Evolutionary conservation across 2,329 filamentous ascomycete species (phyloP), one percentile per base, ranked within the genome.

Genomic region (Arthrobotrys musiformis): DNA sequence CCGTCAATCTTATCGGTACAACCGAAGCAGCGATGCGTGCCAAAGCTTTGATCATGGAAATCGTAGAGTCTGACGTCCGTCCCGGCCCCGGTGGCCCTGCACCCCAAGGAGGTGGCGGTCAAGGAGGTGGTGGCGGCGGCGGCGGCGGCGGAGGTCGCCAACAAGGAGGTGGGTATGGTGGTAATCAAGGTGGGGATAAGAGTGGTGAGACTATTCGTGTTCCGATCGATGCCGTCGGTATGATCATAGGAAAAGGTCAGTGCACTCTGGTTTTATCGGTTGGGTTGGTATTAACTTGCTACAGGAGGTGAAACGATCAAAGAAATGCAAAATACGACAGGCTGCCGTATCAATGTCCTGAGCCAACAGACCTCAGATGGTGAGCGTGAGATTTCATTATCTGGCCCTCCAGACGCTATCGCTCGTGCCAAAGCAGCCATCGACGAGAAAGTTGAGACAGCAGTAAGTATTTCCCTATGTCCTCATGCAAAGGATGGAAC

Each of bases 271-370:
- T 19, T 24, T 15, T 15, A 2, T 33, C 13, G 1, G 58, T 17
- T 35, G 4, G n/a, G 17, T 19, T 28, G 22, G 24, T 52, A 13
- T 33, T 63, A 42, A 52, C 24, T 7, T 79, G 83, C 79, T 81
- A 75, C 48, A 87, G 88, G 93, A 70, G 93, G 93, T 79, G 93
- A 97, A 85, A 96, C 93, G 0, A 97, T 97, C 82, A 93, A 94
- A 79, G 93, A 97, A 80, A 96, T 97, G 91, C 93, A 97, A 83
- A 91, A 90, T 82, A 88, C 86, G 33, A 95, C 93, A 4, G 92
- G 92, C 52, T 97, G 94, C 87, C 97, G 97, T 85, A 97, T 97
- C 86, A 97, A 97, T 81, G 93, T 97, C 26, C 92, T 92, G 33
- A 92, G 92, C 81, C 90, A 93, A 6, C 91, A 91, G 15, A 90